Percentiles rank a stretch among this genome's conserved stretches.
Evolutionary conservation across 345 rosid species (phyloP).

Genomic region (Rhodamnia argentea): DNA sequence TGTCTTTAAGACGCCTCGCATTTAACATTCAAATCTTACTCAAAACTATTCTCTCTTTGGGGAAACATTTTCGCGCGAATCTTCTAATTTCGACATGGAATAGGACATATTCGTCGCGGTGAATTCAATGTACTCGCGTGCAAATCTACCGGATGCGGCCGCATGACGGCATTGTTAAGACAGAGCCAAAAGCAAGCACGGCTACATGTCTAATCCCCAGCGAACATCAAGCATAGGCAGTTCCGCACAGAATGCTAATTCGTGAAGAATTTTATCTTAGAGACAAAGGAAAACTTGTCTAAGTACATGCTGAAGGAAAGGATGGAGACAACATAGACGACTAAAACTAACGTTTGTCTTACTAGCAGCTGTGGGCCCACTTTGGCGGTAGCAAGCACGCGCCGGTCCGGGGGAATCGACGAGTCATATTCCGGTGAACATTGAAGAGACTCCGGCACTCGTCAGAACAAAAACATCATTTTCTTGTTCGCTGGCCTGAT

Average conservation of each 20-base stretch:
- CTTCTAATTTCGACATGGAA: neutral
- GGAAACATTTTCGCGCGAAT: accelerated
- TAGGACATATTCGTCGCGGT: neutral
- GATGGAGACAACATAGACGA: neutral
- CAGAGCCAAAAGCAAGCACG: neutral
- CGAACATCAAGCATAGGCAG: neutral
- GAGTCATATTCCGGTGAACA: neutral
- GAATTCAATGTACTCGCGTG: accelerated
- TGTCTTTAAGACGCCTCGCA: neutral
- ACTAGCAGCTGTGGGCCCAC: neutral
- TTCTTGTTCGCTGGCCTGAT: neutral
- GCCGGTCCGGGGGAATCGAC: neutral
- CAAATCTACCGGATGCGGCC: neutral
- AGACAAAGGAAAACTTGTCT: neutral
- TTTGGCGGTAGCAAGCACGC: neutral
- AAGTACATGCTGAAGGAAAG: neutral
- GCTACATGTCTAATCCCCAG: neutral
- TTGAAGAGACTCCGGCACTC: neutral
- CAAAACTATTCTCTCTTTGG: neutral
- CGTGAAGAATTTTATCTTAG: neutral
- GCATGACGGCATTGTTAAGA: neutral
- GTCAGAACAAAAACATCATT: neutral
- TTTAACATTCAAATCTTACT: neutral
- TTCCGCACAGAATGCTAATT: neutral
- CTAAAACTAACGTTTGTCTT: neutral